Percentiles rank a stretch among this genome's conserved stretches.
These are phyloP conservation scores for Solanum dulcamara DNA, from an alignment of 257 asterid genomes.

Conservation along the genomic window DNA sequence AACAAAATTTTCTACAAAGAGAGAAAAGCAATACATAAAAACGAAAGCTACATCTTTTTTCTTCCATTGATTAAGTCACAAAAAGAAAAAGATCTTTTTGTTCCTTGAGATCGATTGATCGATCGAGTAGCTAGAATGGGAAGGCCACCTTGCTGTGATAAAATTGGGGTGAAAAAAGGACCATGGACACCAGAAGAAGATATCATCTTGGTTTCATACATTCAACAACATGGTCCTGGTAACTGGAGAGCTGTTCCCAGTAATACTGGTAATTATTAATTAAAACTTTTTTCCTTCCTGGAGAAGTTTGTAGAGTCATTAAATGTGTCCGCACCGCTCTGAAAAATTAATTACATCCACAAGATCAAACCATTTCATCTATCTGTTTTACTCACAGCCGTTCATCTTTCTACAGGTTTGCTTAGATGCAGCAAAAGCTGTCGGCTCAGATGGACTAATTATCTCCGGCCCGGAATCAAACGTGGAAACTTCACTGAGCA, in stretches of 20 bases:
- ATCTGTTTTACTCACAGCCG: neutral
- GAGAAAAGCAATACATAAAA: neutral
- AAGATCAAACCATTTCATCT: neutral
- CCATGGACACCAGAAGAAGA: constrained; percentile 88
- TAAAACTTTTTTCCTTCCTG: neutral
- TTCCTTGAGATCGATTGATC: neutral
- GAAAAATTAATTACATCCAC: constrained; percentile 13
- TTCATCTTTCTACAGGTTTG: constrained; percentile 27
- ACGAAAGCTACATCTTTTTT: neutral
- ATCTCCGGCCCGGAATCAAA: constrained; percentile 72
- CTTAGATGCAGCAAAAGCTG: constrained; percentile 70
- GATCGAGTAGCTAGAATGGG: constrained; percentile 24
- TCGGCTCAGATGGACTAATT: constrained; percentile 71
- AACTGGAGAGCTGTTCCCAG: constrained; percentile 75
- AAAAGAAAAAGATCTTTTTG: neutral
- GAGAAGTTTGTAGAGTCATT: constrained; percentile 27
- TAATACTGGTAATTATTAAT: constrained; percentile 34
- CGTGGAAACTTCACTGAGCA: constrained; percentile 53
- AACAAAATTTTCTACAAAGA: neutral
- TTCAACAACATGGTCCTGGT: constrained; percentile 67
- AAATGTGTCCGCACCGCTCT: constrained; percentile 20
- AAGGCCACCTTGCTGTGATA: constrained; percentile 62
- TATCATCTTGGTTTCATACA: constrained; percentile 54
- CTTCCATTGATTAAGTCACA: neutral
- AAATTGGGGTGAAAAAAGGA: constrained; percentile 55